These are phyloP conservation scores for Zymoseptoria passerinii DNA, from an alignment of 2,329 filamentous ascomycete genomes.

Conservation along the genomic window DNA sequence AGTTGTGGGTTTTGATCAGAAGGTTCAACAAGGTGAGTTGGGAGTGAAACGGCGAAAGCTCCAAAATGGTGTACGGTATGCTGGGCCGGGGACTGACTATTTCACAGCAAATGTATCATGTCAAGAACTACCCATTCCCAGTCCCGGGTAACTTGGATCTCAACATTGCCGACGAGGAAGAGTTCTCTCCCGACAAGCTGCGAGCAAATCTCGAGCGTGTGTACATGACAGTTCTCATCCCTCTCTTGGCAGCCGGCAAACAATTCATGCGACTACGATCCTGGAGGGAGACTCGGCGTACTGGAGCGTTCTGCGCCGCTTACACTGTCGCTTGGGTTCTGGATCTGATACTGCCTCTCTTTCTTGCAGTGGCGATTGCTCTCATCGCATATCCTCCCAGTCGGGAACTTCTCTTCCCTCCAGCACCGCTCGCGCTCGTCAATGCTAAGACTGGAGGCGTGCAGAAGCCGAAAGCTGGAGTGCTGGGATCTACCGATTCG, in stretches of 20 bases:
- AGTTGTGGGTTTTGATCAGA: conserved; percentile 62
- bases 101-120: conserved; percentile 55
- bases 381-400: conserved; percentile 59
- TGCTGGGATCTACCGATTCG: conserved; percentile 67
- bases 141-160: conserved; percentile 65
- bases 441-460: conserved; percentile 61
- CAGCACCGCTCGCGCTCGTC: conserved; percentile 67
- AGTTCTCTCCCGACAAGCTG: conserved; percentile 78
- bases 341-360: conserved; percentile 58
- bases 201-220: conserved; percentile 68
- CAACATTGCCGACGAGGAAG: conserved; percentile 72
- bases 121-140: conserved; percentile 56
- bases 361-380: conserved; percentile 52
- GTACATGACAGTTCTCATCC: conserved; percentile 70
- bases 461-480: conserved; percentile 67
- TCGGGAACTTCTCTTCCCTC: conserved; percentile 61
- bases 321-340: conserved; percentile 62
- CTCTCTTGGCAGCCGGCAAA: conserved; percentile 58
- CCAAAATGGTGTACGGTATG: neutral
- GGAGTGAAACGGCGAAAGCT: neutral
- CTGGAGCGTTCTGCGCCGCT: conserved; percentile 55
- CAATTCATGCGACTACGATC: conserved; percentile 69
- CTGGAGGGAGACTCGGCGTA: conserved; percentile 66
- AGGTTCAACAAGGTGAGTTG: conserved; percentile 61
- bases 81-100: neutral